Evolutionary conservation across 78 protist genomes (phyloP).

Genomic region (Dictyostelium discoideum): DNA sequence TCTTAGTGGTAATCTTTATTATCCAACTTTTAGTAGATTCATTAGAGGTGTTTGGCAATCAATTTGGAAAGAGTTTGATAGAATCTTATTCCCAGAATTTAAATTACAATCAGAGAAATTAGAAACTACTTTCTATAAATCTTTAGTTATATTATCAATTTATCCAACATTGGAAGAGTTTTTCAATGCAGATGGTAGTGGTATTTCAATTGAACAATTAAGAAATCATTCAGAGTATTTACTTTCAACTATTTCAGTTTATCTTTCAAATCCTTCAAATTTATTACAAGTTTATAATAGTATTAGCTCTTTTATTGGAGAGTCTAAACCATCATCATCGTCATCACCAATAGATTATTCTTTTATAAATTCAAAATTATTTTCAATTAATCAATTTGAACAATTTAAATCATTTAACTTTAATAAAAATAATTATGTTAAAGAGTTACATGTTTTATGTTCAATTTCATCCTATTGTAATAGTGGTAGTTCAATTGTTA

Average conservation of each 20-base stretch:
- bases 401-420: background rate
- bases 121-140: background rate
- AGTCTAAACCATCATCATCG: background rate
- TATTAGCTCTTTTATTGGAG: background rate
- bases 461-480: slow-evolving; percentile 1
- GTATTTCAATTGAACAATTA: slow-evolving; percentile 28
- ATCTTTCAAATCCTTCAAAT: background rate
- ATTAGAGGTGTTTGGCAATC: slow-evolving; percentile 55
- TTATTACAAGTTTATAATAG: background rate
- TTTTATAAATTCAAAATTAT: background rate
- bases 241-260: background rate
- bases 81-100: slow-evolving; percentile 21
- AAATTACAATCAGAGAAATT: background rate
- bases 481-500: background rate
- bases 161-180: slow-evolving; percentile 18
- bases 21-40: slow-evolving; percentile 22
- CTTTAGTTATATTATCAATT: background rate
- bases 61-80: slow-evolving; percentile 28
- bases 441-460: background rate
- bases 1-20: slow-evolving; percentile 54
- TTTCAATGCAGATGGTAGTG: slow-evolving; percentile 48
- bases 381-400: background rate
- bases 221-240: slow-evolving; percentile 4
- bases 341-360: background rate
- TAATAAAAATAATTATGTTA: background rate